Evolutionary conservation across 2,329 filamentous ascomycete genomes (phyloP).

Genomic region (Fusarium sublunatum): DNA sequence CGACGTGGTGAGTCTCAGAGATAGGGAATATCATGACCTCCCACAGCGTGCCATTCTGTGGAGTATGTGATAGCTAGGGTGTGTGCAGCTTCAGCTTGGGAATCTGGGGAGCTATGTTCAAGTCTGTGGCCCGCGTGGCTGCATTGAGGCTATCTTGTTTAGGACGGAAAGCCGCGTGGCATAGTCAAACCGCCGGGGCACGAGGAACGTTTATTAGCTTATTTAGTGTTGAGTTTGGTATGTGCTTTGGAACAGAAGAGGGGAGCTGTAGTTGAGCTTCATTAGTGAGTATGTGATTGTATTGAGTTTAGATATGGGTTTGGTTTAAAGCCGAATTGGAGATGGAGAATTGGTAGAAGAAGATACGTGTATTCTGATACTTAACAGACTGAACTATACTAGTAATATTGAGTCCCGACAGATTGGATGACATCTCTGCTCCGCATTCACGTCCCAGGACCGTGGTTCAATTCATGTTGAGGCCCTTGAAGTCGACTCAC

Average conservation of each 20-base stretch:
- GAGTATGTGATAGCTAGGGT: constrained; percentile 13
- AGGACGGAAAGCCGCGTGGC: constrained; percentile 33
- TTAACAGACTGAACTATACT: background rate
- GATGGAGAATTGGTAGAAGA: too few relatives aligned
- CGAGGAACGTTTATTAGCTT: constrained; percentile 20
- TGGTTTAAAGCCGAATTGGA: background rate
- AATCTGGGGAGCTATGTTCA: constrained; percentile 2
- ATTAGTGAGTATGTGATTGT: constrained; percentile 9
- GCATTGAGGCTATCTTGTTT: constrained; percentile 32
- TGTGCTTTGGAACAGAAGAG: constrained; percentile 19
- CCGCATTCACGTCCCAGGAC: constrained; percentile 6
- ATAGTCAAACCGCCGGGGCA: constrained; percentile 12
- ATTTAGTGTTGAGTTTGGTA: constrained; percentile 18
- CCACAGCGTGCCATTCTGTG: constrained; percentile 27
- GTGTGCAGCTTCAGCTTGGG: constrained; percentile 5
- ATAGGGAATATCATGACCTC: constrained; percentile 21
- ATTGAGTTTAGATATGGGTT: constrained; percentile 3
- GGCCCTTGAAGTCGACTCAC: constrained; percentile 13
- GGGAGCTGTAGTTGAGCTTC: background rate
- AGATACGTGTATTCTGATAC: background rate
- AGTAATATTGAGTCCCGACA: constrained; percentile 7
- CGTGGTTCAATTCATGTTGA: constrained; percentile 14
- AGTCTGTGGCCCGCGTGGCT: constrained; percentile 30
- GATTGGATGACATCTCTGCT: constrained; percentile 11
- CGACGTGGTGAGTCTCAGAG: background rate